A percentile compares a stretch with the other conserved stretches of the same genome.
Evolutionary conservation across 2,329 filamentous ascomycete genomes (phyloP).

Genomic region (Furcasterigmium furcatum): DNA sequence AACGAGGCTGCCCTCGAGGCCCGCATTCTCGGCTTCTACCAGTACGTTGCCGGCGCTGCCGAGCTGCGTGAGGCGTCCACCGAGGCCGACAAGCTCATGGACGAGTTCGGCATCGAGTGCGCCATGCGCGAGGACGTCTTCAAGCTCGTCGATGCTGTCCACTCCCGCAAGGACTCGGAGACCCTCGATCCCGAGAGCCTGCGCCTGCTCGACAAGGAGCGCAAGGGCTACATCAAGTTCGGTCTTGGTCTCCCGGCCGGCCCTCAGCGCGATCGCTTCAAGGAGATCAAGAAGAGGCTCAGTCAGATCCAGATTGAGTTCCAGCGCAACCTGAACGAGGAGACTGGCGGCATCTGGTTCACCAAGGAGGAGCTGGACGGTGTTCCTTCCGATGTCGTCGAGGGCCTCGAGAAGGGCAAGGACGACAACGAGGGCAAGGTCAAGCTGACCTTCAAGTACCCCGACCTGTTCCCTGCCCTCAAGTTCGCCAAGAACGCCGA

Average conservation of each 20-base stretch:
- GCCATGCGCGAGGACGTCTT: conserved; percentile 82
- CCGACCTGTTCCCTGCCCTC: conserved; percentile 72
- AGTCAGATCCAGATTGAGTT: conserved; percentile 72
- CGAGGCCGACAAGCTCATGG: conserved; percentile 71
- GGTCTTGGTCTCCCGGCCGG: conserved; percentile 70
- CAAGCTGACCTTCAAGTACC: conserved; percentile 79
- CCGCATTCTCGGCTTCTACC: conserved; percentile 75
- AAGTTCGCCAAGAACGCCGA: conserved; percentile 74
- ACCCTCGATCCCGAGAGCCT: conserved; percentile 65
- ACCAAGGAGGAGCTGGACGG: conserved; percentile 70
- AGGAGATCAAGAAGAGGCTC: conserved; percentile 79
- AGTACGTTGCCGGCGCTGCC: conserved; percentile 69
- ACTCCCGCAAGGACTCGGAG: conserved; percentile 46
- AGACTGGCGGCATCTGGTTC: conserved; percentile 79
- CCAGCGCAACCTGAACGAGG: conserved; percentile 79
- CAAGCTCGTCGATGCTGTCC: conserved; percentile 58
- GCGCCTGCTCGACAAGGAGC: conserved; percentile 73
- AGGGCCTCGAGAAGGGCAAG: conserved; percentile 67
- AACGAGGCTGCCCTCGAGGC: conserved; percentile 57
- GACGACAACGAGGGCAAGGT: conserved; percentile 71
- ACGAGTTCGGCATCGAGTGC: conserved; percentile 75
- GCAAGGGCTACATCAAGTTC: conserved; percentile 74
- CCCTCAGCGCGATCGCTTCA: conserved; percentile 72
- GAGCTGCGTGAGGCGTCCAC: conserved; percentile 71
- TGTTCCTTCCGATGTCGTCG: conserved; percentile 67